A percentile compares a stretch with the other conserved stretches of the same genome.
Conservation (phyloP, 306 rosid species). For the peach (Prunus persica) region DNA sequence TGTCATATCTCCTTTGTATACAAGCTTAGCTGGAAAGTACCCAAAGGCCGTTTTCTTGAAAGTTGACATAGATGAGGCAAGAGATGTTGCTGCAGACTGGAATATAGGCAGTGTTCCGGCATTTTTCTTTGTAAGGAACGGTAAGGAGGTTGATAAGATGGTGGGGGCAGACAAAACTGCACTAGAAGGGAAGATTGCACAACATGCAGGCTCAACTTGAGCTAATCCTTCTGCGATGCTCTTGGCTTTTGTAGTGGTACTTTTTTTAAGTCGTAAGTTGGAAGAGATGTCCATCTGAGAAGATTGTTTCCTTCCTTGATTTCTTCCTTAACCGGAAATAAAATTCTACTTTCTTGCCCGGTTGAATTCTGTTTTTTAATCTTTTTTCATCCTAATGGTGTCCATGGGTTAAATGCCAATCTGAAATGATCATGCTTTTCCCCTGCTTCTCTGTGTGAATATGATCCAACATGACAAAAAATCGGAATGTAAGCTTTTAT, state of each 20-base stretch:
- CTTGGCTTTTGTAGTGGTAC: slow-evolving; percentile 13
- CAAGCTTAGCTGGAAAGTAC: slow-evolving; percentile 72
- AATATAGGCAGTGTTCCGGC: slow-evolving; percentile 72
- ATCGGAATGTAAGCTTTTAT: background rate
- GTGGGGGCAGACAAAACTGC: slow-evolving; percentile 62
- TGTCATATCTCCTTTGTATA: slow-evolving; percentile 57
- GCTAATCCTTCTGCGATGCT: slow-evolving; percentile 5
- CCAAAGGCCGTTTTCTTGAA: slow-evolving; percentile 61
- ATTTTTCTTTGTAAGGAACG: slow-evolving; percentile 62
- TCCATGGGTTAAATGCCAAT: background rate
- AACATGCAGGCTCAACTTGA: slow-evolving; percentile 49
- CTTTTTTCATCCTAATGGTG: background rate
- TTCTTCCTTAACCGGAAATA: background rate
- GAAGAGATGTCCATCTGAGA: slow-evolving; percentile 1
- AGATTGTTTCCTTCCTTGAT: slow-evolving; percentile 15
- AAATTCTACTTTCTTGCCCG: background rate
- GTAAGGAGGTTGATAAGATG: slow-evolving; percentile 62
- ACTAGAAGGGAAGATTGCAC: slow-evolving; percentile 62
- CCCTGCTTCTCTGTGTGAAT: background rate
- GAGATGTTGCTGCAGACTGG: slow-evolving; percentile 67
- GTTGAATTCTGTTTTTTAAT: background rate
- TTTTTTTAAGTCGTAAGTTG: slow-evolving; percentile 1
- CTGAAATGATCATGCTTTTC: background rate
- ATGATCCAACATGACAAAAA: background rate
- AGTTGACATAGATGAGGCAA: slow-evolving; percentile 74